Evolutionary conservation across 768 basidiomycete genomes (phyloP).

Genomic region (Calocybe cyanea): DNA sequence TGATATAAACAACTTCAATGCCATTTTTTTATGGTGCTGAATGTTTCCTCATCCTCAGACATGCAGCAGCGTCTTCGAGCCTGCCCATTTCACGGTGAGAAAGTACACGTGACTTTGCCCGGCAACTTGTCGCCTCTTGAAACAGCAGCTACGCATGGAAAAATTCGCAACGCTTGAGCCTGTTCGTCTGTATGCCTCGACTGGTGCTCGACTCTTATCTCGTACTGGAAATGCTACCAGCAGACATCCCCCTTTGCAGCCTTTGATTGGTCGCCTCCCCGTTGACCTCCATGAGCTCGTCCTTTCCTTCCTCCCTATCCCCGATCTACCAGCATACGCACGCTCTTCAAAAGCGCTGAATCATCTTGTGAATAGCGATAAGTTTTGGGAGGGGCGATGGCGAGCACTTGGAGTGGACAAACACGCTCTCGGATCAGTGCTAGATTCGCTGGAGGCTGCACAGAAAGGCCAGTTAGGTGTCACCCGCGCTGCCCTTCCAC

Average conservation of each 20-base stretch:
- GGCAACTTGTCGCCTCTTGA: no score
- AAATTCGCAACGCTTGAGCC: slow-evolving; percentile 87
- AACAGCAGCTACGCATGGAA: slow-evolving; percentile 48
- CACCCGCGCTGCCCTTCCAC: slow-evolving; percentile 4
- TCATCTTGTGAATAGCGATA: slow-evolving; percentile 63
- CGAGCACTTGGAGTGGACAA: slow-evolving; percentile 46
- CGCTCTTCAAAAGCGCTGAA: slow-evolving; percentile 62
- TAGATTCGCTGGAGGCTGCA: slow-evolving; percentile 54
- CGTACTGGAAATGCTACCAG: slow-evolving; percentile 13
- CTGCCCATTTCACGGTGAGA: no score
- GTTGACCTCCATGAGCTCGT: slow-evolving; percentile 72
- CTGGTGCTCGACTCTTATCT: slow-evolving; percentile 26
- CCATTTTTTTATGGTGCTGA: no score
- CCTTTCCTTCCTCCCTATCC: slow-evolving; percentile 68
- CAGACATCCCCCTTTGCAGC: slow-evolving; percentile 20
- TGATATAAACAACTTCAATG: no score
- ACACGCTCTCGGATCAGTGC: slow-evolving; percentile 32
- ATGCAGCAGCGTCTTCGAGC: no score
- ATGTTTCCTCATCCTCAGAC: no score
- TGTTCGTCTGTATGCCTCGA: slow-evolving; percentile 46
- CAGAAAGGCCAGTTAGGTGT: slow-evolving; percentile 82
- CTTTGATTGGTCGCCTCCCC: slow-evolving; percentile 75
- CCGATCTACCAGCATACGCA: slow-evolving; percentile 77
- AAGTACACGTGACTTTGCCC: no score
- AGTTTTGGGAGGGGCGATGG: slow-evolving; percentile 77